phyloP scores from a whole-genome alignment of 2,329 filamentous ascomycete genomes.

The Phialophora macrospora region DNA sequence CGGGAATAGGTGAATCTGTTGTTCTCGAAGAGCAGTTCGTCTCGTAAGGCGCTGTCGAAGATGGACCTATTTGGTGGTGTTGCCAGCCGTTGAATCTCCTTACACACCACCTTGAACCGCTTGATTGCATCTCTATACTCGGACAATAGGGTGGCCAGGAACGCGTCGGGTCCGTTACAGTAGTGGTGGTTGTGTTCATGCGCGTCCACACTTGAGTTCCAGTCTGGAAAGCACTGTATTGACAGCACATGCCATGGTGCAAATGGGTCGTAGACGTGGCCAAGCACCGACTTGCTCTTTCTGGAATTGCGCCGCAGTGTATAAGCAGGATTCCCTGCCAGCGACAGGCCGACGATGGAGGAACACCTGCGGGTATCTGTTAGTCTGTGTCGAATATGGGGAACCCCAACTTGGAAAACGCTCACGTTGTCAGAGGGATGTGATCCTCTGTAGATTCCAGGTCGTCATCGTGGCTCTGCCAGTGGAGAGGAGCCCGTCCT shows the following conservation, averaged over 20 bases:
- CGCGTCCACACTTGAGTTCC: slow-evolving; percentile 60
- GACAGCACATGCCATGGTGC: slow-evolving; percentile 65
- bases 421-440: slow-evolving; percentile 60
- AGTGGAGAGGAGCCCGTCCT: slow-evolving; percentile 61
- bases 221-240: slow-evolving; percentile 65
- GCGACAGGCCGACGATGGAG: slow-evolving; percentile 63
- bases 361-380: slow-evolving; percentile 48
- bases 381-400: background rate
- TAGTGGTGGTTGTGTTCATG: slow-evolving; percentile 63
- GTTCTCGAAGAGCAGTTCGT: slow-evolving; percentile 39
- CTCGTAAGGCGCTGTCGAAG: slow-evolving; percentile 38
- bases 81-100: slow-evolving; percentile 62
- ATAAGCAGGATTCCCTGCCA: slow-evolving; percentile 58
- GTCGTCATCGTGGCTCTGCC: slow-evolving; percentile 62
- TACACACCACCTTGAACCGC: slow-evolving; percentile 62
- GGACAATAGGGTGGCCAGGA: slow-evolving; percentile 61
- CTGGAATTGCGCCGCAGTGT: slow-evolving; percentile 58
- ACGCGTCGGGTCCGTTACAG: slow-evolving; percentile 66
- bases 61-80: slow-evolving; percentile 57
- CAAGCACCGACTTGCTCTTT: slow-evolving; percentile 55
- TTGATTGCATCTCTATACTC: slow-evolving; percentile 67
- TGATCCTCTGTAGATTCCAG: slow-evolving; percentile 52
- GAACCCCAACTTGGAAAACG: background rate
- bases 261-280: slow-evolving; percentile 63
- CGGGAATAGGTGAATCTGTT: slow-evolving; percentile 39